Base-by-base conservation (phyloP, 2,329 filamentous ascomycete species). In the Dactylonectria estremocensis region DNA sequence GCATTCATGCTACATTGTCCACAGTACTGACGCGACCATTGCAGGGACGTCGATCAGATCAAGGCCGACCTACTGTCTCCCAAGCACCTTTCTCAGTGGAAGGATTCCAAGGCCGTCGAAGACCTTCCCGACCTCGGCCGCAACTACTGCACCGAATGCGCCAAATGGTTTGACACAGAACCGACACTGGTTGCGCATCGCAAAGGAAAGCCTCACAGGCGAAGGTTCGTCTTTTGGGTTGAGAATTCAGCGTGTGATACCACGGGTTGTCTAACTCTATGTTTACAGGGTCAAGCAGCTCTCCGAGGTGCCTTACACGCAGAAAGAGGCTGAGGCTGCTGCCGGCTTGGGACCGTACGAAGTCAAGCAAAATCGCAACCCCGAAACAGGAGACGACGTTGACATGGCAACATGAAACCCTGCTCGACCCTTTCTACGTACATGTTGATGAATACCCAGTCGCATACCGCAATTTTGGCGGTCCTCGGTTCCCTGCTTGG, bases 121-220 rank as follows among this genome's bases (percentile, higher is more conserved):
- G 96, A 98, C 77, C 87, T 98, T 40, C 96, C 96, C 3, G 95
- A 91, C 0, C 86, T 98, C 55, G 96, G 96, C 28, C 87, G 90
- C 74, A 91, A 91, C 80, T 98, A 98, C 82, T 99, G 96, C 81
- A 86, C 92, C 16, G 93, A 97, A 82, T 99, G 96, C 81, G 92
- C 96, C 70, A 98, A 97, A 84, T 98, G 94, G 92, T 98, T 97
- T 80, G 95, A 98, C 80, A 92, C 91, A 56, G 93, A 96, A 72
- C 81, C 88, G 75, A 97, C 93, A 74, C 84, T 97, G 65, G 85
- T 87, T 40, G 86, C 89, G 31, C 96, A 99, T 82, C 86, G 87
- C 64, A 94, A 92, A 80, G 94, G 94, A 75, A 99, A 98, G 84
- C 94, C 93, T 71, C 96, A 99, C 83, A 98, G 95, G 88, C 90